A percentile compares a stretch with the other conserved stretches of the same genome.
Conservation (phyloP, 2,329 filamentous ascomycete species). For the Trichoderma cornu-damae region DNA sequence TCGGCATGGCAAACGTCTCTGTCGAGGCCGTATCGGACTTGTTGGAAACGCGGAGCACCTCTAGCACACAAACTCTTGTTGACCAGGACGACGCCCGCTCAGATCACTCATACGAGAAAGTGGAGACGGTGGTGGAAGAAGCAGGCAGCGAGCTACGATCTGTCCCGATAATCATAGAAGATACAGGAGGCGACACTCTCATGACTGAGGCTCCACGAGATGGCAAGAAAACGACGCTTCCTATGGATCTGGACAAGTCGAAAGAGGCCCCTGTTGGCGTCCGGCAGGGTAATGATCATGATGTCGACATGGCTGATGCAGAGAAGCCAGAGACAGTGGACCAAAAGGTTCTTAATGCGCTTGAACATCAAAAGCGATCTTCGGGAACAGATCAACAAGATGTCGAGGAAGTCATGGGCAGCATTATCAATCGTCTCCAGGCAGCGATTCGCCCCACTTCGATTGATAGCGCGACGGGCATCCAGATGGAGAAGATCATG, state of each 20-base stretch:
- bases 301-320: conserved; percentile 31
- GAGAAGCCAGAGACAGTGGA: conserved; percentile 39
- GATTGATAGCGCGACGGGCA: conserved; percentile 56
- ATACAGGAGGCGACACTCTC: conserved; percentile 20
- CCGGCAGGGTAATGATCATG: conserved; percentile 16
- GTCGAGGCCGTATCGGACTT: conserved; percentile 29
- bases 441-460: conserved; percentile 74
- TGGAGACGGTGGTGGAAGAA: conserved; percentile 23
- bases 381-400: conserved; percentile 75
- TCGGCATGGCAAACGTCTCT: conserved; percentile 33
- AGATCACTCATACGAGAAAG: conserved; percentile 35
- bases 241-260: neutral
- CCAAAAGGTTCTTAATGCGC: conserved; percentile 41
- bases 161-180: neutral
- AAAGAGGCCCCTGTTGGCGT: neutral
- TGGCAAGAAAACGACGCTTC: neutral
- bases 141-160: conserved; percentile 23
- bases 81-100: conserved; percentile 37
- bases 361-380: conserved; percentile 43
- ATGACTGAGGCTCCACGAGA: conserved; percentile 21
- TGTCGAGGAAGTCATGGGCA: conserved; percentile 91
- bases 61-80: conserved; percentile 51
- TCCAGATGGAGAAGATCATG: conserved; percentile 78
- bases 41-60: conserved; percentile 41
- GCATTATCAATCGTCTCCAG: conserved; percentile 84